These are phyloP conservation scores for Larix kaempferi DNA, from an alignment of 75 land plant species.

Conservation along the genomic window DNA sequence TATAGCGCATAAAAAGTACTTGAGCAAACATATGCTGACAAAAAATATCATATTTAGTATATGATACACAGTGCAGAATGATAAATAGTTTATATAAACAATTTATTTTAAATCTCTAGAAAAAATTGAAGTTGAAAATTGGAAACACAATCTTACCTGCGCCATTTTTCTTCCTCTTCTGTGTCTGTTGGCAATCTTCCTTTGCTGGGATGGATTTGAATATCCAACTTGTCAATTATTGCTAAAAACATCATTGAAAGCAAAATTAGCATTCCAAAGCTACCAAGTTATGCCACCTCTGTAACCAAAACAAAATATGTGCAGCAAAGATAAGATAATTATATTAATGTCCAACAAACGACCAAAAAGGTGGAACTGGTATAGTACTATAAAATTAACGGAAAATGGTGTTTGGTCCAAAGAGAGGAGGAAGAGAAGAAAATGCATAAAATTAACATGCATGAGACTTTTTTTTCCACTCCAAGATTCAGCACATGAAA, in stretches of 20 bases:
- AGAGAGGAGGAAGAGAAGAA: no score
- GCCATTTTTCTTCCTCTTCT: constrained; percentile 84
- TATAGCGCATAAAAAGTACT: no score
- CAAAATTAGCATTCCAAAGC: background rate
- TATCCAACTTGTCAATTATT: constrained; percentile 65
- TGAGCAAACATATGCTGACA: no score
- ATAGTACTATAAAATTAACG: no score
- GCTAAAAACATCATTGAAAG: constrained; percentile 36
- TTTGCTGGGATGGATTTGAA: constrained; percentile 44
- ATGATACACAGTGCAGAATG: no score
- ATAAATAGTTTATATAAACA: no score
- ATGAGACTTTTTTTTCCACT: background rate
- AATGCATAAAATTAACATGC: background rate
- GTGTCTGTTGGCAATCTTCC: constrained; percentile 13
- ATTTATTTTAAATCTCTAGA: no score
- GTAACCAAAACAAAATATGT: background rate
- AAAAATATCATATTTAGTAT: no score
- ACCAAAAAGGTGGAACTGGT: no score
- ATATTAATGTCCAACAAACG: no score
- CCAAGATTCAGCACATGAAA: background rate
- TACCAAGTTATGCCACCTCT: background rate
- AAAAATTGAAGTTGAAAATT: no score
- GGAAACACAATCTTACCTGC: constrained; percentile 42
- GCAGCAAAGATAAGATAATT: background rate
- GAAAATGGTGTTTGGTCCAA: no score